A percentile compares a stretch with the other conserved stretches of the same genome.
These are phyloP conservation scores for Tulasnella sp. DNA, from an alignment of 768 basidiomycete species.

Conservation along the genomic window DNA sequence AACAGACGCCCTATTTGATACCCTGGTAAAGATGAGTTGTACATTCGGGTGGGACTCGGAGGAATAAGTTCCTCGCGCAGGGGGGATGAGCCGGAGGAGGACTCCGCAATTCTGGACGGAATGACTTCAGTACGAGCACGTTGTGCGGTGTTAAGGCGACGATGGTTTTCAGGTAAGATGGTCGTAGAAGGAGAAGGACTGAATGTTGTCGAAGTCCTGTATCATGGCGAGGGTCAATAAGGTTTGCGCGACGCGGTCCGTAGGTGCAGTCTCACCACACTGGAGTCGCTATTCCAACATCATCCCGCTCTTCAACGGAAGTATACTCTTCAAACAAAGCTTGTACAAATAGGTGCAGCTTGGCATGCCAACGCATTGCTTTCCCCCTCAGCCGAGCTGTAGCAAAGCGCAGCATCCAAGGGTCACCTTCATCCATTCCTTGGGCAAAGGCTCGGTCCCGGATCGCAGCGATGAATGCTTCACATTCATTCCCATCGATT, in stretches of 20 bases:
- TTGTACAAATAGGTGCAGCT: not conserved
- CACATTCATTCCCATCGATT: not conserved
- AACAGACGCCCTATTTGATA: not conserved
- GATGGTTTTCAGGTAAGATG: not conserved
- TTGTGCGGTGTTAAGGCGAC: not conserved
- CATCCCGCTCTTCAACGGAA: not conserved
- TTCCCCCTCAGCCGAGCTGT: not conserved
- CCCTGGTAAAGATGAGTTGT: not conserved
- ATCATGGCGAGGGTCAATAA: not conserved
- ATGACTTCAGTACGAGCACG: not conserved
- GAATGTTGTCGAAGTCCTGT: not conserved
- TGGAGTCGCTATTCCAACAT: not conserved
- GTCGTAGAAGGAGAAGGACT: not conserved
- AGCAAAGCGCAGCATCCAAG: not conserved
- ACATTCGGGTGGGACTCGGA: not conserved
- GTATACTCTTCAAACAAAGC: not conserved
- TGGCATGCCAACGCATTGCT: not conserved
- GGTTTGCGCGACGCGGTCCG: not conserved
- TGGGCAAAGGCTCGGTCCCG: not conserved
- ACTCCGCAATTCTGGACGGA: no score
- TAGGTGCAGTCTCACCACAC: not conserved
- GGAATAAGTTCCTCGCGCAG: not conserved
- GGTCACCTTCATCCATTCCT: not conserved
- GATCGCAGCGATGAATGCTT: not conserved
- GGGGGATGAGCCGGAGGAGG: not conserved